phyloP scores from a whole-genome alignment of 257 asterid genomes.

The Przewalskia tangutica region DNA sequence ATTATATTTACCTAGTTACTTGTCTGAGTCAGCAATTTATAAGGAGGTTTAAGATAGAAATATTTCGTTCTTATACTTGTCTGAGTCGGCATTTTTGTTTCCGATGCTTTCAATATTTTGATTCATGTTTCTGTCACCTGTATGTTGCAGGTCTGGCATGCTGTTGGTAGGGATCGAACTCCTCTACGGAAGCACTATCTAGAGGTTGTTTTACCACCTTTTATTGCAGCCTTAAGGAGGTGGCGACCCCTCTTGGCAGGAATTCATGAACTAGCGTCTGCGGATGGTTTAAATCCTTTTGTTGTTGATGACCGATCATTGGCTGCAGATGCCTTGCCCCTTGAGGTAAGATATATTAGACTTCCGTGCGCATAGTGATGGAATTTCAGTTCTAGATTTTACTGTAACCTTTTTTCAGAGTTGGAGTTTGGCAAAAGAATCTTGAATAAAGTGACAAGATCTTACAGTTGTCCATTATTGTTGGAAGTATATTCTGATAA shows the following conservation, averaged over 20 bases:
- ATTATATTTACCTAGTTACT: constrained; percentile 11
- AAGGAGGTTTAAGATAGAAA: neutral
- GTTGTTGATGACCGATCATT: constrained; percentile 86
- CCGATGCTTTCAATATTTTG: constrained; percentile 3
- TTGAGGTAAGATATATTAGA: constrained; percentile 49
- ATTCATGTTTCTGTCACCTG: constrained; percentile 13
- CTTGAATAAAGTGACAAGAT: neutral
- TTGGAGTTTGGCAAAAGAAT: neutral
- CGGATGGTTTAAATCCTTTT: constrained; percentile 93
- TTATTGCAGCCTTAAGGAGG: constrained; percentile 87
- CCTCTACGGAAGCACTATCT: constrained; percentile 88
- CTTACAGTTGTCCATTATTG: neutral
- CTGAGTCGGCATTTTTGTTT: neutral
- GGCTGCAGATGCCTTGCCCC: constrained; percentile 94
- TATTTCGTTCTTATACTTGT: neutral
- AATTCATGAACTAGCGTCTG: constrained; percentile 84
- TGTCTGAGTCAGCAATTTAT: neutral
- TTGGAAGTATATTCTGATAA: neutral
- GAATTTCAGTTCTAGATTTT: constrained; percentile 7
- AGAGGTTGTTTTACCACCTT: constrained; percentile 90
- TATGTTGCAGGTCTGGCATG: constrained; percentile 75
- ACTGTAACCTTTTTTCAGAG: constrained; percentile 9
- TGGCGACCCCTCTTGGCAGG: constrained; percentile 99
- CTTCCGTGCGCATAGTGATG: neutral
- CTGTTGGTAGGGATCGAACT: constrained; percentile 69